A percentile compares a stretch with the other conserved stretches of the same genome.
Evolutionary conservation across 306 rosid genomes (phyloP).

Genomic region (Glycine soja): DNA sequence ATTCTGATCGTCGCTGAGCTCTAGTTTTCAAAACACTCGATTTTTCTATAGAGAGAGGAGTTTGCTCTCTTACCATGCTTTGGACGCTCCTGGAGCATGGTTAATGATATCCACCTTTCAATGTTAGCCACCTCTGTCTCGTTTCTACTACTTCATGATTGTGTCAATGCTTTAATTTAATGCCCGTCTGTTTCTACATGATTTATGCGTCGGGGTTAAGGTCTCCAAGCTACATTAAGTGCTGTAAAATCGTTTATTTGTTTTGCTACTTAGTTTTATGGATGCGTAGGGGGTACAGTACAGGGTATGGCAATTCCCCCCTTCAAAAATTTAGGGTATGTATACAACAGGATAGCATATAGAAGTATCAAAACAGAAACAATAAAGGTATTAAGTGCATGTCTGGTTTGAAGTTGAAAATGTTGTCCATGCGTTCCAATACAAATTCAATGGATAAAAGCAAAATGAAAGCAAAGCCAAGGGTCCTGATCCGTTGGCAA

Average conservation of each 20-base stretch:
- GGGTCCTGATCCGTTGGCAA: no score
- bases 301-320: no score
- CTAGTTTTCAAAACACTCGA: neutral
- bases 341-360: no score
- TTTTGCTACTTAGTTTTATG: neutral
- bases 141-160: neutral
- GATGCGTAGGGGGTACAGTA: neutral
- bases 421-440: no score
- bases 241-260: neutral
- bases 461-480: no score
- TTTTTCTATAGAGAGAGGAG: no score
- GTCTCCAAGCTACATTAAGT: neutral
- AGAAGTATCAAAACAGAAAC: neutral
- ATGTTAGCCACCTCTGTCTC: conserved; percentile 36
- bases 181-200: conserved; percentile 13
- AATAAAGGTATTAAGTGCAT: neutral
- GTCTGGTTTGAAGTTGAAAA: no score
- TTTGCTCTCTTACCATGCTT: conserved; percentile 45
- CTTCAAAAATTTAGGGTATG: no score
- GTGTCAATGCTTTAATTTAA: neutral
- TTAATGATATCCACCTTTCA: conserved; percentile 28
- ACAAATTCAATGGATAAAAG: no score
- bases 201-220: neutral
- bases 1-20: conserved; percentile 35
- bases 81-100: conserved; percentile 39